These are phyloP conservation scores for Cicer bijugum DNA, from an alignment of 306 rosid species.

Conservation along the genomic window DNA sequence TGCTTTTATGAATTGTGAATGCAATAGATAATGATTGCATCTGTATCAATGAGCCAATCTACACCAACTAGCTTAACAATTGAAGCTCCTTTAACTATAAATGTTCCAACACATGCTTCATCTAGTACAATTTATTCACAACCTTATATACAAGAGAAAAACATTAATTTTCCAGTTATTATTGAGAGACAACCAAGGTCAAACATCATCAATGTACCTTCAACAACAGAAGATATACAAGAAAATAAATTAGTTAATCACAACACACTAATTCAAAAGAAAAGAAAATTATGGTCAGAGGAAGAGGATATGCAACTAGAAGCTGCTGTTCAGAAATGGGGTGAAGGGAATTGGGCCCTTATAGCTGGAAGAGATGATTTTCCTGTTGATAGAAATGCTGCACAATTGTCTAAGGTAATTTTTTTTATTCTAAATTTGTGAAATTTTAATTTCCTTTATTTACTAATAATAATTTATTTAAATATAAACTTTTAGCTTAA, in stretches of 20 bases:
- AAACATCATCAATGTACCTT: constrained; percentile 21
- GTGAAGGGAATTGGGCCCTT: constrained; percentile 81
- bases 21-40: constrained; percentile 63
- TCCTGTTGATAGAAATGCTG: constrained; percentile 58
- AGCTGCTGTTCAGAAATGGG: constrained; percentile 65
- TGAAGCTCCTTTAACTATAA: constrained; percentile 71
- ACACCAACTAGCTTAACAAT: constrained; percentile 54
- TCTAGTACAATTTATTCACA: constrained; percentile 41
- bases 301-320: constrained; percentile 71
- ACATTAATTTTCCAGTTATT: constrained; percentile 64
- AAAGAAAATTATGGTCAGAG: constrained; percentile 71
- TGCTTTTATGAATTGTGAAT: too few species aligned
- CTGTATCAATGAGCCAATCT: constrained; percentile 54
- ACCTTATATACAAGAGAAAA: constrained; percentile 48
- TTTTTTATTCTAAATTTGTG: constrained; percentile 20
- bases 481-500: too few species aligned
- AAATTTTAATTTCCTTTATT: background rate
- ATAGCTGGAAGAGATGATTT: constrained; percentile 57
- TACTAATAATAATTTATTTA: too few species aligned
- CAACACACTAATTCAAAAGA: constrained; percentile 50
- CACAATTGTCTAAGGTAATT: constrained; percentile 75
- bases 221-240: constrained; percentile 48
- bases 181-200: constrained; percentile 60
- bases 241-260: constrained; percentile 40
- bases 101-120: constrained; percentile 52